Base-by-base conservation (phyloP, 441 rosid species). In the Mallotus japonicus region DNA sequence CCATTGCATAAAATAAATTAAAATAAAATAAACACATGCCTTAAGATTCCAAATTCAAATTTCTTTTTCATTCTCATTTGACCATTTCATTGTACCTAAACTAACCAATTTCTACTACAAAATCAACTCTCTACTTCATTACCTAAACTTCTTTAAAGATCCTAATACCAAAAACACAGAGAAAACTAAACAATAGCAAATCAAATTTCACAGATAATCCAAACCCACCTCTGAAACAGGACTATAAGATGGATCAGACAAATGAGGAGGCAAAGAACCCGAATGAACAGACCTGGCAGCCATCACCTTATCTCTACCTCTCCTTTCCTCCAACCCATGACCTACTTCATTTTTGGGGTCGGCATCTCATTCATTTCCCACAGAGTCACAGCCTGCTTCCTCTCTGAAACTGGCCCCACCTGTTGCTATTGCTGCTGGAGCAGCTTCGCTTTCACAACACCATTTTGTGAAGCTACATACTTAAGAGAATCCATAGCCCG, bases 361-460 rank as follows among this genome's bases (percentile, higher is more conserved):
- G 98, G 97, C 80, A 91, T 85, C 89, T 88, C 98, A 65, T 95
- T 95, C 96, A 95, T 91, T 82, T 93, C 99, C 99, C 99, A 95
- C 49, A 95, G 79, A 34, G 98, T 92, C 3, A 98, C 98, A 28
- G 98, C 99, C 69, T 92, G 82, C 80, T 95, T 95, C 86, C 99
- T 85, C 3, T 97, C 99, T 3, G 99, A 95, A 62, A 93, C 93
- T 3, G 93, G 97, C 77, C 71, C 88, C 76, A 72, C 84, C 69
- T 73, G 75, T 73, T 56, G 84, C 77, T 78, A 77, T 70, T 91
- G 84, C 60, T 54, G 84, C 76, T 78, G 77, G 70, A 90, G 83
- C 60, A 75, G 68, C 81, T 80, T 73, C 80, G 72, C 72, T 71
- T 75, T 83, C 8, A 77, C 66, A 50, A 65, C 63, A 4, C 80